Conservation (phyloP, 129 eudicot genomes). For the Mikania micrantha region DNA sequence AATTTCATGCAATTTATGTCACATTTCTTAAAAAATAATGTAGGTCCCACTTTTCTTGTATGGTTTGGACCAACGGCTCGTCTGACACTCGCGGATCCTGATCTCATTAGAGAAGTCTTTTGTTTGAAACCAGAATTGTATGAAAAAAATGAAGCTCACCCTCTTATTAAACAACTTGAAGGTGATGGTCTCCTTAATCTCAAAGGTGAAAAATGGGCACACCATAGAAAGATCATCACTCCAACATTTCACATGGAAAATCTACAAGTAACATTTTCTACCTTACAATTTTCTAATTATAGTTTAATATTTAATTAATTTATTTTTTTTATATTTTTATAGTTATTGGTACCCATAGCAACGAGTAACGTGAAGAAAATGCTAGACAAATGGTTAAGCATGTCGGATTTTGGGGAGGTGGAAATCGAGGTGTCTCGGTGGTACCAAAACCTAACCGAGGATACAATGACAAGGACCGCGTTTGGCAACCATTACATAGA, state of each 20-base stretch:
- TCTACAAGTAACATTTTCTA: conserved; percentile 52
- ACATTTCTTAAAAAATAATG: neutral
- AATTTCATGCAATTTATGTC: conserved; percentile 6
- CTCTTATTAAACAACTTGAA: conserved; percentile 70
- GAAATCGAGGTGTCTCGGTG: conserved; percentile 74
- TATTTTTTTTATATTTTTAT: neutral
- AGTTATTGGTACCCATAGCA: conserved; percentile 66
- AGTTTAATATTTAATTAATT: neutral
- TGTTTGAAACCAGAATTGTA: conserved; percentile 64
- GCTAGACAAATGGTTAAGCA: conserved; percentile 62
- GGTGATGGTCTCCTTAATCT: conserved; percentile 89
- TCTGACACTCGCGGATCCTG: conserved; percentile 71
- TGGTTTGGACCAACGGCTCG: conserved; percentile 92
- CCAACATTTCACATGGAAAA: conserved; percentile 92
- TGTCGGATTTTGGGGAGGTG: conserved; percentile 40
- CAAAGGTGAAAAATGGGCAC: conserved; percentile 95
- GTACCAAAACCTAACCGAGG: conserved; percentile 63
- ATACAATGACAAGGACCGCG: conserved; percentile 52
- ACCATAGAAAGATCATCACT: conserved; percentile 78
- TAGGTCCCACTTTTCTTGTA: conserved; percentile 75
- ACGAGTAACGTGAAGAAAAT: conserved; percentile 44
- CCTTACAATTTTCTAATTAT: neutral
- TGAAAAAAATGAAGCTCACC: conserved; percentile 80
- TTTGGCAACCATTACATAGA: conserved; percentile 83
- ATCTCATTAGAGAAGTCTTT: conserved; percentile 76